Conservation (phyloP, 192 early-diverging fungal species). For the Podila epigama region DNA sequence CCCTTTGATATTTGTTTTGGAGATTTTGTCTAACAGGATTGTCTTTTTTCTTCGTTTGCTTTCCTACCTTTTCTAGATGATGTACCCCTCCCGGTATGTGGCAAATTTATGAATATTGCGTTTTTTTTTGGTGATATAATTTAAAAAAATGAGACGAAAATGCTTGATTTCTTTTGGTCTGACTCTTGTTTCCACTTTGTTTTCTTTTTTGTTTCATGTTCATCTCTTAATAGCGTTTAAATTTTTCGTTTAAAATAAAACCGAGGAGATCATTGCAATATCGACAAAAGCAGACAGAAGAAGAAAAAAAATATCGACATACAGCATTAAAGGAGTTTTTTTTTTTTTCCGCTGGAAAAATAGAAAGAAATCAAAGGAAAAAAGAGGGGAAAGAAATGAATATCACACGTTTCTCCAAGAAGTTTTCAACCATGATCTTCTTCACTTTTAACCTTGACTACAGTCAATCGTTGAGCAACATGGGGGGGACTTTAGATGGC, state of each 20-base stretch:
- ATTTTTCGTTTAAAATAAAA: conserved; percentile 21
- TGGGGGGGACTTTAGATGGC: no score
- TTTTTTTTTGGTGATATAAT: neutral
- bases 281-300: neutral
- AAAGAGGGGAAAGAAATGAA: neutral
- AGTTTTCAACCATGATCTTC: no score
- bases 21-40: conserved; percentile 5
- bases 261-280: neutral
- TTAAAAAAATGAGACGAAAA: no score
- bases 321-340: neutral
- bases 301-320: neutral
- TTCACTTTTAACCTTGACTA: no score
- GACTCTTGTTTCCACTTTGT: no score
- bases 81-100: conserved; percentile 90
- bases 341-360: neutral
- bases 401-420: no score
- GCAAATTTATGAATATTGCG: conserved; percentile 38
- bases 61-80: conserved; percentile 67
- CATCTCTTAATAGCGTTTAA: conserved; percentile 40
- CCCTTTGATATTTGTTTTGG: conserved; percentile 91
- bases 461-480: no score
- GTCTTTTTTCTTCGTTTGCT: neutral
- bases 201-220: conserved; percentile 3
- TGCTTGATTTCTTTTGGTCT: no score
- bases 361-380: neutral